Conservation (phyloP, 163 green algal species). For the Dunaliella salina region DNA sequence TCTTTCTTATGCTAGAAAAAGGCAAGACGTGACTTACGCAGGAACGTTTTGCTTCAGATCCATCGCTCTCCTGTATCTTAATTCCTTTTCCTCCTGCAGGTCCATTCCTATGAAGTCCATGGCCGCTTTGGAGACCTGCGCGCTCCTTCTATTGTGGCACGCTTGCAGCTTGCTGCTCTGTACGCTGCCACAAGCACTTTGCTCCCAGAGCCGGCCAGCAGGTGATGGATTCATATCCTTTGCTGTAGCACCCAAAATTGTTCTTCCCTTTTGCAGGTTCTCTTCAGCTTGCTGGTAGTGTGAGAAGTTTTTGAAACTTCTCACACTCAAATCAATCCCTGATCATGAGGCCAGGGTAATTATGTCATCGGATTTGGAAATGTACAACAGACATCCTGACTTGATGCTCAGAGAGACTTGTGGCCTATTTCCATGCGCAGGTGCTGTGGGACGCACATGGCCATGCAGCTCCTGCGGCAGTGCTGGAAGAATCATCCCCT, state of each 20-base stretch:
- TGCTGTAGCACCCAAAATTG: too few relatives aligned
- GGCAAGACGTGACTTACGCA: too few relatives aligned
- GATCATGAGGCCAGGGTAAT: too few relatives aligned
- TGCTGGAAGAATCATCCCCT: slow-evolving; percentile 44
- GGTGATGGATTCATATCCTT: not conserved
- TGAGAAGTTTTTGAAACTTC: too few relatives aligned
- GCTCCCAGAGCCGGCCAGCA: slow-evolving; percentile 44
- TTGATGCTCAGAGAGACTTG: too few relatives aligned
- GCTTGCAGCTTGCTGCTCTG: slow-evolving; percentile 56
- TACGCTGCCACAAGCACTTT: slow-evolving; percentile 49
- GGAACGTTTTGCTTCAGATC: too few relatives aligned
- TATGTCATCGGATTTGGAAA: too few relatives aligned
- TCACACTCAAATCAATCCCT: too few relatives aligned
- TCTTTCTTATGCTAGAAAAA: too few relatives aligned
- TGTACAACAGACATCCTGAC: too few relatives aligned
- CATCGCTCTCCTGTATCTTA: not conserved
- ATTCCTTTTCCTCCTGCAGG: slow-evolving; percentile 18
- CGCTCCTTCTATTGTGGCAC: slow-evolving; percentile 22
- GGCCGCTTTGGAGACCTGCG: slow-evolving; percentile 40
- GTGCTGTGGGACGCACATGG: not conserved
- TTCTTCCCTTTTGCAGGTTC: too few relatives aligned
- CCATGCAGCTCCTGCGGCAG: slow-evolving; percentile 8
- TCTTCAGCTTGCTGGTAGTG: too few relatives aligned
- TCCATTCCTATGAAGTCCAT: slow-evolving; percentile 47
- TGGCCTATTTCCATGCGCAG: not conserved